Evolutionary conservation across 2,329 filamentous ascomycete species (phyloP).

Genomic region (Thielaviopsis punctulata): DNA sequence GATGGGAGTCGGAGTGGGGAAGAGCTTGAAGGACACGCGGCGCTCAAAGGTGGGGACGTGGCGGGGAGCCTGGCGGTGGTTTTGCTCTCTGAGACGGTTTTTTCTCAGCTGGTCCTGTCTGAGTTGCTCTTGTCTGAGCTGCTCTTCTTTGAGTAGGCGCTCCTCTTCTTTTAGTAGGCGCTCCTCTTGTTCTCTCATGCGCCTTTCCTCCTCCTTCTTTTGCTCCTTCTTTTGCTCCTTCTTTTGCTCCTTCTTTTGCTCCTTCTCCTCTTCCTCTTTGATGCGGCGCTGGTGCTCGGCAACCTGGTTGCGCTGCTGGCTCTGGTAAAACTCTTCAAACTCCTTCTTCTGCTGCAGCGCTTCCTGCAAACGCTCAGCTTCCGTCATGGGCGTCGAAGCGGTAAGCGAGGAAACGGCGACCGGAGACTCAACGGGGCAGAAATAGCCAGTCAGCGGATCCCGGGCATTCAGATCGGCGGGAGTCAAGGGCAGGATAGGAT

Average conservation of each 20-base stretch:
- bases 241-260: neutral
- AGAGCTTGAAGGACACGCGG: neutral
- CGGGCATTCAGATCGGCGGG: slow-evolving; percentile 7
- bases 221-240: neutral
- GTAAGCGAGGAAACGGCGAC: neutral
- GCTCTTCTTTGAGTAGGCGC: too few relatives aligned
- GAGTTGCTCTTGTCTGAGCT: too few relatives aligned
- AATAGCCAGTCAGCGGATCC: slow-evolving; percentile 7
- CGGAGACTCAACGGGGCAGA: neutral
- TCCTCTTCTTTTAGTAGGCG: too few relatives aligned
- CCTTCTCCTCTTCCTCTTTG: neutral
- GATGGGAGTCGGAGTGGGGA: too few relatives aligned
- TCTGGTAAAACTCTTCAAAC: neutral
- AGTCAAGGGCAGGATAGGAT: slow-evolving; percentile 5
- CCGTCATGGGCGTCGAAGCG: neutral
- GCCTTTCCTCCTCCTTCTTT: too few relatives aligned
- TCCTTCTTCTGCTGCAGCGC: neutral
- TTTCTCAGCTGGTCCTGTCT: too few relatives aligned
- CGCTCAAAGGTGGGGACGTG: neutral
- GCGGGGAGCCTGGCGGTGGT: neutral
- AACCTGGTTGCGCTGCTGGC: neutral
- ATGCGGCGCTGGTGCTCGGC: neutral
- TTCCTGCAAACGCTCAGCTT: neutral
- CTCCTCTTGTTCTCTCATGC: too few relatives aligned
- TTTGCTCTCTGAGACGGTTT: too few relatives aligned